phyloP scores from a whole-genome alignment of 2,329 filamentous ascomycete species.

The Rhynchosporium secalis region DNA sequence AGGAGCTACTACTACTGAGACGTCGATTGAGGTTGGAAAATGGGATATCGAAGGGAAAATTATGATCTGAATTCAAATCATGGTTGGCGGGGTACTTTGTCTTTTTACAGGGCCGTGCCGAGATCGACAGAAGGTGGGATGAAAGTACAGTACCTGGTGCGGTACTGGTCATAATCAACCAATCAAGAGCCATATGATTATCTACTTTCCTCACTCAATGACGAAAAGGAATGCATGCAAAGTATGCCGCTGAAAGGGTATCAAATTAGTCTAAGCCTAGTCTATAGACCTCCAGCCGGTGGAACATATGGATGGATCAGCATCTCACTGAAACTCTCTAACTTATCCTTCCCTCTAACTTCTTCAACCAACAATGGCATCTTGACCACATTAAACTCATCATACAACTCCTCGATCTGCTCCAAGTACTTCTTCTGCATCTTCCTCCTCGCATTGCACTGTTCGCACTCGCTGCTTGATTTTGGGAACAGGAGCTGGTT shows the following conservation, averaged over 20 bases:
- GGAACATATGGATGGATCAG: slow-evolving; percentile 74
- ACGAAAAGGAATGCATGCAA: neutral
- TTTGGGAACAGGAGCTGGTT: slow-evolving; percentile 96
- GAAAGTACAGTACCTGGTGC: neutral
- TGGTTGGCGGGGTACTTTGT: slow-evolving; percentile 6
- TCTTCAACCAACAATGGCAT: slow-evolving; percentile 97
- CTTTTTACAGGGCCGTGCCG: neutral
- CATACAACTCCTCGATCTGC: slow-evolving; percentile 97
- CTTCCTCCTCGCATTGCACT: slow-evolving; percentile 90
- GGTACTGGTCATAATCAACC: neutral
- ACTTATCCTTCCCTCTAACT: slow-evolving; percentile 88
- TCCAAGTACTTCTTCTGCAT: slow-evolving; percentile 99
- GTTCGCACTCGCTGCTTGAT: slow-evolving; percentile 81
- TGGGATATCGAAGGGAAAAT: neutral
- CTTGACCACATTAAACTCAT: slow-evolving; percentile 98
- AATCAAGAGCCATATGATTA: neutral
- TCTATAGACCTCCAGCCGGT: slow-evolving; percentile 47
- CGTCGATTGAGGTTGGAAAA: neutral
- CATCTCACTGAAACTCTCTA: slow-evolving; percentile 90
- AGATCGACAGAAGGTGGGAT: slow-evolving; percentile 8
- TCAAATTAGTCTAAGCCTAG: slow-evolving; percentile 2
- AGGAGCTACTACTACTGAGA: neutral
- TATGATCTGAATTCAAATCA: neutral
- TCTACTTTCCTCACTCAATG: neutral
- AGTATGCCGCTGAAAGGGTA: slow-evolving; percentile 12